phyloP scores from a whole-genome alignment of 2,329 filamentous ascomycete genomes.

The Samsoniella hepiali region DNA sequence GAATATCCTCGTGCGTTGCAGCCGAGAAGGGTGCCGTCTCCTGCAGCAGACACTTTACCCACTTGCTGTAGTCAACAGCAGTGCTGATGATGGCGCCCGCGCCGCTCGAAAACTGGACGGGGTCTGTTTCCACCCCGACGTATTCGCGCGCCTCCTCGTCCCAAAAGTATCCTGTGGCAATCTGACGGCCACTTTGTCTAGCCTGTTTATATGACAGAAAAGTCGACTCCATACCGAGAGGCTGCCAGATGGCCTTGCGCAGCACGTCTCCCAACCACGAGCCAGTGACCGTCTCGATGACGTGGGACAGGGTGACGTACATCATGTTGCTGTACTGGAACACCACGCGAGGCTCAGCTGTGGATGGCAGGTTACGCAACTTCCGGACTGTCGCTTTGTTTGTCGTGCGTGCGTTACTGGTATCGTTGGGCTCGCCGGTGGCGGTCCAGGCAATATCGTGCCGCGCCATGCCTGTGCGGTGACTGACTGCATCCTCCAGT shows the following conservation, averaged over 20 bases:
- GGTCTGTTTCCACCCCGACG: conserved; percentile 25
- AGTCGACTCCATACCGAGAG: conserved; percentile 26
- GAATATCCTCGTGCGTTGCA: not conserved
- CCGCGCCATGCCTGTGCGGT: conserved; percentile 42
- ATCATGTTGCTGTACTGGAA: conserved; percentile 47
- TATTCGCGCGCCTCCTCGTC: conserved; percentile 20
- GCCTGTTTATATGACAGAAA: not conserved
- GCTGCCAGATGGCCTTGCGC: conserved; percentile 33
- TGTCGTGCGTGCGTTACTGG: not conserved
- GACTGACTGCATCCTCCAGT: conserved; percentile 51
- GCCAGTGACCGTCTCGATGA: conserved; percentile 37
- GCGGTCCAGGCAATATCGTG: not conserved
- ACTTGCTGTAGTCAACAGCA: conserved; percentile 46
- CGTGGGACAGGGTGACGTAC: conserved; percentile 38
- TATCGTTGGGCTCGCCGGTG: not conserved
- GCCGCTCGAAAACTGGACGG: conserved; percentile 28
- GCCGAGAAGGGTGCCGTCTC: not conserved
- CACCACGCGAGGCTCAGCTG: conserved; percentile 36
- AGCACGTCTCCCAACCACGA: conserved; percentile 35
- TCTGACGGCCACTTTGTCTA: not conserved
- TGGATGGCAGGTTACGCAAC: conserved; percentile 40
- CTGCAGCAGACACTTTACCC: conserved; percentile 42
- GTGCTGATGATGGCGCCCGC: conserved; percentile 38
- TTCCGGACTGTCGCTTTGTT: conserved; percentile 13
- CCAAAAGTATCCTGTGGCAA: conserved; percentile 3